Base-by-base conservation (phyloP, 1,139 yeast genomes). In the Zygotorulaspora mrakii region DNA sequence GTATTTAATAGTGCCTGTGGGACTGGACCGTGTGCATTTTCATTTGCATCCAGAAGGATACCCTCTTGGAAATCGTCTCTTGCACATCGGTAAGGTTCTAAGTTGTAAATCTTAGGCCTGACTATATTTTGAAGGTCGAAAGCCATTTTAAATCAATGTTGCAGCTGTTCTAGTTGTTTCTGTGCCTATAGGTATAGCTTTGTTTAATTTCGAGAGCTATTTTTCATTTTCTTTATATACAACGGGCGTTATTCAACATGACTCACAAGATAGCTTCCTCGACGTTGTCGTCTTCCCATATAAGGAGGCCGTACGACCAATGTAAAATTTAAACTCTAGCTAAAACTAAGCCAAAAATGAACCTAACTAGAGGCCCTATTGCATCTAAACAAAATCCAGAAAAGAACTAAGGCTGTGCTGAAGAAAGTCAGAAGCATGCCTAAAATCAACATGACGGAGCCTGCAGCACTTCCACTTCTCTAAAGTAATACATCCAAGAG, bases 31-130 rank as follows among this genome's bases (percentile, higher is more conserved):
- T 82, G 84, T 5, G 98, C 83, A 59, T 91, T 91, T 65, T 91
- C 98, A 59, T 94, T 91, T 40, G 98, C 98, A 64, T 91, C 98
- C 35, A 91, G 70, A 26, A 94, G 70, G 28, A 91, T 71, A 11
- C 97, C 98, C 22, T 74, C 87, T 47, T 78, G 82, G 67, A 79
- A 88, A 60, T 86, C 95, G 53, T 91, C 98, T 64, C 98, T 71
- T 1, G 98, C 98, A 66, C 98, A 91, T 42, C 96, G 74, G 62
- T 91, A 91, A 8, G 98, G 97, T 66, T 83, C 87, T 39, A 89
- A 70, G 2, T 76, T 67, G 47, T 77, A 71, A 45, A 89, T 86
- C 51, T 89, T 91, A 13, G 96, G 95, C 62, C 98, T 75, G 1
- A 86, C 82, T 13, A 86, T 55, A 17, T 49, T 48, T 20, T 55